phyloP scores from a whole-genome alignment of 371 early-diverging fungal species.

The Apophysomyces elegans region DNA sequence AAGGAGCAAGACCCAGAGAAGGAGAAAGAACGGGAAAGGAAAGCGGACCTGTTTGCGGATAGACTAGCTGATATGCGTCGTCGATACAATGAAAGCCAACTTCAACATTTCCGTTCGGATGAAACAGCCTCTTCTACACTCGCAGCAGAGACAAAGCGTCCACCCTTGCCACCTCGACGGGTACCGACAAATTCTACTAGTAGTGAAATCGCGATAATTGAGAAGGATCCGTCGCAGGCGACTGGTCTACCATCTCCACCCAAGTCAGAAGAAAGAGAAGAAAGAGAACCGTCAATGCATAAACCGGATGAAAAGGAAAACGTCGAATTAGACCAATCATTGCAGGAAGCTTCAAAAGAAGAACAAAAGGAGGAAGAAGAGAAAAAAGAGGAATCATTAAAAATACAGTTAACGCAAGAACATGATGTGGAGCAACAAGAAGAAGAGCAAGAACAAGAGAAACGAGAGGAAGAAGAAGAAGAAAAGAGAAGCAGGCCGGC shows the following conservation, averaged over 20 bases:
- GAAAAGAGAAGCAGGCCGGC: no score
- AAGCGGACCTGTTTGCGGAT: neutral
- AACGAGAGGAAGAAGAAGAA: no score
- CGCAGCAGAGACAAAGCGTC: neutral
- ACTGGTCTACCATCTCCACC: neutral
- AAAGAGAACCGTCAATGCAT: neutral
- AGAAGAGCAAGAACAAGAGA: no score
- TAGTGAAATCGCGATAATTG: neutral
- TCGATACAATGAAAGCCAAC: slow-evolving; percentile 1
- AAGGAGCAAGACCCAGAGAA: neutral
- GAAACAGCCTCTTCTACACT: neutral
- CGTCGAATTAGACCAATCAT: no score
- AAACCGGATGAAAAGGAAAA: no score
- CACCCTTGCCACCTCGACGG: slow-evolving; percentile 1
- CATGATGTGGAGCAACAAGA: neutral
- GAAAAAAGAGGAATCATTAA: neutral
- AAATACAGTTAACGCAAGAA: neutral
- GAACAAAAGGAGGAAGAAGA: neutral
- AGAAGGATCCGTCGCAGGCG: neutral
- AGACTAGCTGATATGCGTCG: neutral
- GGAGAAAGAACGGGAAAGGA: neutral
- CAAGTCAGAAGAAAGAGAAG: neutral
- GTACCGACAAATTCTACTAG: neutral
- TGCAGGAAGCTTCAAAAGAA: neutral
- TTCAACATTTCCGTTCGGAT: neutral